Percentiles rank a stretch among this genome's conserved stretches.
phyloP scores from a whole-genome alignment of 75 land plant genomes.

The Gnetum montanum region DNA sequence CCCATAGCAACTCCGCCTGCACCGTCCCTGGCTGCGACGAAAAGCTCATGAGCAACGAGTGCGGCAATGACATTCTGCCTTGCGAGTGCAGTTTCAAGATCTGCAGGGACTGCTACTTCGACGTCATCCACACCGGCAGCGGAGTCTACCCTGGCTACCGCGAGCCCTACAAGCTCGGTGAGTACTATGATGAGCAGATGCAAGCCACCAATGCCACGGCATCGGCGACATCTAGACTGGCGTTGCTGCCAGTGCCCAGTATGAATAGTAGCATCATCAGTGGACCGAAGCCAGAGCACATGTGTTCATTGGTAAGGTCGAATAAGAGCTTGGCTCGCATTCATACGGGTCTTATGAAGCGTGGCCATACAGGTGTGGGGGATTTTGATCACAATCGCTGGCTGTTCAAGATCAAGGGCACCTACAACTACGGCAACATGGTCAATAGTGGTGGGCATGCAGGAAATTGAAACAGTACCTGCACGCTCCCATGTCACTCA shows the following conservation, averaged over 20 bases:
- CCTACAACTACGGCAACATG: slow-evolving; percentile 93
- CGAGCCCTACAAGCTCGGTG: slow-evolving; percentile 53
- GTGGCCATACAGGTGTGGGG: slow-evolving; percentile 47
- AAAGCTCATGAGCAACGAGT: slow-evolving; percentile 67
- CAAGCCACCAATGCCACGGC: slow-evolving; percentile 20
- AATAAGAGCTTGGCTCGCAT: slow-evolving; percentile 42
- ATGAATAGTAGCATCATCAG: background rate
- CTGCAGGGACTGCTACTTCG: slow-evolving; percentile 82
- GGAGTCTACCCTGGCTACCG: slow-evolving; percentile 73
- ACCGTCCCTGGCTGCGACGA: slow-evolving; percentile 74
- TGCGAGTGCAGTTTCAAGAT: slow-evolving; percentile 85
- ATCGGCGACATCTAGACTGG: slow-evolving; percentile 12
- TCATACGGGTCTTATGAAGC: slow-evolving; percentile 41
- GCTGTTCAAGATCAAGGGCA: slow-evolving; percentile 90
- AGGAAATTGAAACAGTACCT: no score
- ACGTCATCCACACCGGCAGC: slow-evolving; percentile 45
- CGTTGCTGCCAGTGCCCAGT: background rate
- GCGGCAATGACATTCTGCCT: slow-evolving; percentile 61
- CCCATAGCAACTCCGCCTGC: slow-evolving; percentile 50
- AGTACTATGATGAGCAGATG: slow-evolving; percentile 25
- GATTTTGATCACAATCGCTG: slow-evolving; percentile 84
- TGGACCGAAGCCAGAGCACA: slow-evolving; percentile 50
- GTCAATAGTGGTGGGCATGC: no score
- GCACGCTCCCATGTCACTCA: no score
- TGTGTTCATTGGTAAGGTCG: slow-evolving; percentile 65